A percentile compares a stretch with the other conserved stretches of the same genome.
These are phyloP conservation scores for Oenanthe sinensis DNA, from an alignment of 129 eudicot genomes.

Conservation along the genomic window DNA sequence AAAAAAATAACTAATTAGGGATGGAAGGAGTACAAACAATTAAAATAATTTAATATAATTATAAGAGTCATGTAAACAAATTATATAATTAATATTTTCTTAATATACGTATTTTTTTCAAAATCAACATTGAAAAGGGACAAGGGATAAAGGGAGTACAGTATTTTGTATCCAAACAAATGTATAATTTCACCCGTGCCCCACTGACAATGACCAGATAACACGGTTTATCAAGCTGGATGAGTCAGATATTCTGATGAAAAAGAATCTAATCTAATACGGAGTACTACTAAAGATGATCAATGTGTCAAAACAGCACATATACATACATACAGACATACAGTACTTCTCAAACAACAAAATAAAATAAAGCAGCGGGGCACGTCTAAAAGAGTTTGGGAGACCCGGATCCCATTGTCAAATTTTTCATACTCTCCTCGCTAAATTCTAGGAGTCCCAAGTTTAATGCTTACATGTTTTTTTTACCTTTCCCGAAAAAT, in stretches of 20 bases:
- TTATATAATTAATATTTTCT: too few relatives aligned
- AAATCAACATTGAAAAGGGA: too few relatives aligned
- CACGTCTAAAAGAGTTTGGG: background rate
- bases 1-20: too few relatives aligned
- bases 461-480: conserved; percentile 7
- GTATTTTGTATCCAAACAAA: too few relatives aligned
- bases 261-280: background rate
- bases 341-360: background rate
- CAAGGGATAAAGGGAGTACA: too few relatives aligned
- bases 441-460: conserved; percentile 14
- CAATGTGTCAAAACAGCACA: conserved; percentile 1
- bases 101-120: too few relatives aligned
- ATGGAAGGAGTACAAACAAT: too few relatives aligned
- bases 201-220: background rate
- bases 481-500: background rate
- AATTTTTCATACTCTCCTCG: background rate
- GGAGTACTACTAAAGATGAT: background rate
- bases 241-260: background rate
- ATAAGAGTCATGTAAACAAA: too few relatives aligned
- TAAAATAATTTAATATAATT: too few relatives aligned
- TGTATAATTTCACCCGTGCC: background rate
- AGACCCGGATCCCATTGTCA: background rate
- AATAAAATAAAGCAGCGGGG: background rate
- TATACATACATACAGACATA: background rate
- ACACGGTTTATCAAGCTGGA: background rate